Base-by-base conservation (phyloP, 1,284 basidiomycete genomes). In the Trichosporon ovoides region DNA sequence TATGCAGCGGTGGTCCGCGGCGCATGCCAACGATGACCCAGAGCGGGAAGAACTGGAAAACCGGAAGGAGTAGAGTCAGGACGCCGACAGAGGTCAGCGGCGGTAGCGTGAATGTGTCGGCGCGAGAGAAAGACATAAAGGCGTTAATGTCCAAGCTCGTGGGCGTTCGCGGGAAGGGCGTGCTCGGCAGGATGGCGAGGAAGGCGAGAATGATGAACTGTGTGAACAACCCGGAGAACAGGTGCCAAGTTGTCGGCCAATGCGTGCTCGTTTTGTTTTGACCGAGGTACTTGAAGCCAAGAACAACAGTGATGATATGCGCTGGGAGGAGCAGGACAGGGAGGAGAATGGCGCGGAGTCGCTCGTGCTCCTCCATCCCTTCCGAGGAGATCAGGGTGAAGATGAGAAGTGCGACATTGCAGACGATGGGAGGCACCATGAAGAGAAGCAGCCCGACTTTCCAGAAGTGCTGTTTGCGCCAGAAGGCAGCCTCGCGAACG, bases 1-100 rank as follows among this genome's bases (percentile, higher is more conserved):
- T 88, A 69, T 89, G 84, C 24, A 91, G 78, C 3, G 81, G 76
- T 0, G 91, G 91, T 0, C 89, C 89, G 37, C 83, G 80, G 2
- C 85, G 86, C 3, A 84, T 86, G 1, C 81, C 84, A 50, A 83
- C 79, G 9, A 82, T 79, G 31, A 87, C 64, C 28, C 81, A 56
- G 54, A 80, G 78, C 0, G 81, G 77, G n/a, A 81, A 56, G 18
- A 80, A 63, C 62, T 86, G 84, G 7, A 87, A 74, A 0, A 74
- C 74, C 5, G 85, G 71, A 2, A 80, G 57, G 19, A 59, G 12
- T 16, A 53, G 22, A 2, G 63, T 63, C 3, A 70, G 58, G 16
- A 68, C 57, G 9, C 34, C 19, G 37, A 54, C 52, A 10, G 43
- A 28, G 16, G 43, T 48, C 4, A 31, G 19, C 3, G 56, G 56